Conservation (phyloP, 176 grass and related monocot species). For the Zoysia pacifica region DNA sequence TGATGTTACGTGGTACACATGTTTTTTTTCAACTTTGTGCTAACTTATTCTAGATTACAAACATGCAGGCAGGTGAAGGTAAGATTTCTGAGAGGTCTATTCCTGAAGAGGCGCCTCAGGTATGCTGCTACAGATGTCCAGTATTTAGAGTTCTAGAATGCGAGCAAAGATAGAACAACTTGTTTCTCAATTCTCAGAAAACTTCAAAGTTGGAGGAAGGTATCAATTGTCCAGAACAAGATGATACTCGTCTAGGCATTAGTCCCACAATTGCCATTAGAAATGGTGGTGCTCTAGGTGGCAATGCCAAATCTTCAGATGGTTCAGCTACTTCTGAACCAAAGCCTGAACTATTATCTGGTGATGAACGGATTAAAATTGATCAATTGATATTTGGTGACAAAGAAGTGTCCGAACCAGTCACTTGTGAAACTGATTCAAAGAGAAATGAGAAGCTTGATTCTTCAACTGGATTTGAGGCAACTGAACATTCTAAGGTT, state of each 20-base stretch:
- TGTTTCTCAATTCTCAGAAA: slow-evolving; percentile 47
- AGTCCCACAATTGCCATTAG: slow-evolving; percentile 33
- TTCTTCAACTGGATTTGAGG: slow-evolving; percentile 31
- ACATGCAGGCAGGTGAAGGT: slow-evolving; percentile 49
- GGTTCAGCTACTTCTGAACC: slow-evolving; percentile 54
- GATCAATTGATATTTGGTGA: slow-evolving; percentile 42
- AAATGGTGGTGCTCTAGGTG: slow-evolving; percentile 42
- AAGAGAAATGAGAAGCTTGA: slow-evolving; percentile 37
- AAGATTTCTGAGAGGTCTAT: slow-evolving; percentile 54
- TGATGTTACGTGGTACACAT: not conserved
- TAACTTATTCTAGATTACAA: slow-evolving; percentile 24
- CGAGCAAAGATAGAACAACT: slow-evolving; percentile 9
- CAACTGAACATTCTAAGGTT: slow-evolving; percentile 32
- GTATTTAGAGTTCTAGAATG: slow-evolving; percentile 5
- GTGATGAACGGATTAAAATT: slow-evolving; percentile 27
- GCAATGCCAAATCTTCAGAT: slow-evolving; percentile 42
- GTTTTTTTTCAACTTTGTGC: not conserved
- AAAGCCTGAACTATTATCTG: slow-evolving; percentile 48
- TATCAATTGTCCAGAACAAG: slow-evolving; percentile 52
- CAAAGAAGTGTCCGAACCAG: slow-evolving; percentile 39
- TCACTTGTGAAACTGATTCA: slow-evolving; percentile 27
- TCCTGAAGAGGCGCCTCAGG: slow-evolving; percentile 59
- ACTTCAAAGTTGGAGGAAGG: slow-evolving; percentile 53
- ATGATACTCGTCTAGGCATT: slow-evolving; percentile 37
- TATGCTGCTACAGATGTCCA: slow-evolving; percentile 10